A percentile compares a stretch with the other conserved stretches of the same genome.
Evolutionary conservation across 805 yeast species (phyloP).

Genomic region (Metahyphopichia silvanorum): DNA sequence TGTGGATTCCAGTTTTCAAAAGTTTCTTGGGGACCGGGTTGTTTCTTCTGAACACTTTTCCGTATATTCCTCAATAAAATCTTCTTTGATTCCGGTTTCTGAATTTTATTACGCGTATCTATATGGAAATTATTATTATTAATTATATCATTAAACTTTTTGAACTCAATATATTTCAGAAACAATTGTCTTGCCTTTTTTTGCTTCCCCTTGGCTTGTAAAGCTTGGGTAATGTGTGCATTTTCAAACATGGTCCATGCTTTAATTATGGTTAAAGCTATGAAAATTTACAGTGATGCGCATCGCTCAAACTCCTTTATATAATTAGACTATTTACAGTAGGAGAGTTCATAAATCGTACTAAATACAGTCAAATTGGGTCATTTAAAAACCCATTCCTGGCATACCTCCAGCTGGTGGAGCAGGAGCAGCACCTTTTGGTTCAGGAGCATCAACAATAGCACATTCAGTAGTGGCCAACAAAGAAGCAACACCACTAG

Average conservation of each 20-base stretch:
- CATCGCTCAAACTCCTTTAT: too few species aligned
- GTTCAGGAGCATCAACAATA: constrained; percentile 91
- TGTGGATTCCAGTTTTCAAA: constrained; percentile 31
- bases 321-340: constrained; percentile 8
- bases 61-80: constrained; percentile 2
- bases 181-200: too few species aligned
- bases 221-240: too few species aligned
- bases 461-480: constrained; percentile 99
- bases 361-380: too few species aligned
- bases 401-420: constrained; percentile 48
- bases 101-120: too few species aligned
- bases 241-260: too few species aligned
- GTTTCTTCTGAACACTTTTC: constrained; percentile 2
- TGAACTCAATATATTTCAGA: constrained; percentile 14
- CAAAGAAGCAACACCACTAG: constrained; percentile 95
- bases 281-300: too few species aligned
- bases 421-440: constrained; percentile 53
- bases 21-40: constrained; percentile 26
- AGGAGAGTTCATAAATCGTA: background rate
- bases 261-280: too few species aligned
- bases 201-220: too few species aligned
- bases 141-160: constrained; percentile 8
- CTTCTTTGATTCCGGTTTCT: constrained; percentile 6
- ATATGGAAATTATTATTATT: too few species aligned
- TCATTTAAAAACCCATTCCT: constrained; percentile 24